Evolutionary conservation across 148 eudicot genomes (phyloP), one percentile per base, ranked within the genome.

Genomic region (Chenopodium album): DNA sequence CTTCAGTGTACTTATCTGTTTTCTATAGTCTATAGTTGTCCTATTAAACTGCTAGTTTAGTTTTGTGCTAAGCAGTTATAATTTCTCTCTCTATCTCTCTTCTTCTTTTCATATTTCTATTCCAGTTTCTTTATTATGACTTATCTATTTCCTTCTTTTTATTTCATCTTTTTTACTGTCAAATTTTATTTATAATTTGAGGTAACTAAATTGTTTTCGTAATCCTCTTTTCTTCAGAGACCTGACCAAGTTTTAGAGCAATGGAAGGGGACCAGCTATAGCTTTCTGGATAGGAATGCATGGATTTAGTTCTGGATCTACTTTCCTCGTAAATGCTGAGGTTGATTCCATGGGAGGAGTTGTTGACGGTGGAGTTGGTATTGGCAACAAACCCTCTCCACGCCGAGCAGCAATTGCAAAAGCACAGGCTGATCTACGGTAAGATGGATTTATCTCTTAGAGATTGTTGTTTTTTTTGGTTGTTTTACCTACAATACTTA

Each of bases 331-430:
- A 90, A 90, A 94, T 94, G 97, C 95, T 82, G 93, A 89, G 89
- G 90, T 92, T 88, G 96, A 91, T 90, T 94, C 93, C 92, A 97
- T 97, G 99, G 98, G 98, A 76, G 95, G 95, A 84, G 88, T 92
- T 90, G 91, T 94, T 87, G 97, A 96, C 63, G 86, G 89, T 75
- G 97, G 94, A 87, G 91, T 90, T 86, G 97, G 90, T 84, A 80
- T 85, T 87, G 88, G 85, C 74, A 86, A 85, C 73, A 90, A 84
- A 87, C 85, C 91, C 81, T 94, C 95, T 94, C 97, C 97, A 63
- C 88, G 86, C 16, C 87, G 71, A 82, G 91, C 88, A 75, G 97
- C 92, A 34, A 90, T 97, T 87, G 98, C 94, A 83, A 92, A 92
- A 88, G 93, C 94, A 85, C 98, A 91, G 84, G 92, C 89, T 67